These are phyloP conservation scores for Fonsecaea nubica DNA, from an alignment of 2,329 filamentous ascomycete genomes.

Conservation along the genomic window DNA sequence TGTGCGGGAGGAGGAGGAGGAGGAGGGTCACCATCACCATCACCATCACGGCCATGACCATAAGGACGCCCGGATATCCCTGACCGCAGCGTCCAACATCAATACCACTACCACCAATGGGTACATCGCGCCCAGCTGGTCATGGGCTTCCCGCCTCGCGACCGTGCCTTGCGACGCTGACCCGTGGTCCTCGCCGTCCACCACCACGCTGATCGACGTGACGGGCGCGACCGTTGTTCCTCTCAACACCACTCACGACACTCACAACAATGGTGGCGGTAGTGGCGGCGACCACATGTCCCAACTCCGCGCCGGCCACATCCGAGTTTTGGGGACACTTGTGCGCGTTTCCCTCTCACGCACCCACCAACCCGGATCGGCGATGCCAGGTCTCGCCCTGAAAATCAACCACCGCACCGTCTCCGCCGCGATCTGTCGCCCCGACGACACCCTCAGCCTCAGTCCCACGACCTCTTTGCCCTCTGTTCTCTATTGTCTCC, in stretches of 20 bases:
- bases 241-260: not conserved
- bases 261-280: no score
- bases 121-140: conserved; percentile 20
- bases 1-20: not conserved
- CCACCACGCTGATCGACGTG: not conserved
- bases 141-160: conserved; percentile 18
- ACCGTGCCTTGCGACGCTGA: conserved; percentile 9
- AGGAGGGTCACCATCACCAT: not conserved
- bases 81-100: not conserved
- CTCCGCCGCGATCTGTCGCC: not conserved
- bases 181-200: not conserved
- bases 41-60: no score
- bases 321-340: not conserved
- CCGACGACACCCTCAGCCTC: not conserved
- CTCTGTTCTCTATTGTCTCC: conserved; percentile 3
- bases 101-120: not conserved
- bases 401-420: not conserved
- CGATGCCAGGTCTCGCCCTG: not conserved
- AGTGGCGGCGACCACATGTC: not conserved
- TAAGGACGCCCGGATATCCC: no score
- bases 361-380: not conserved
- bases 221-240: not conserved
- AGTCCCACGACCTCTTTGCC: not conserved
- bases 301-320: not conserved
- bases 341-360: not conserved